Conservation (phyloP, 768 basidiomycete genomes). For the Podaxis sp. region DNA sequence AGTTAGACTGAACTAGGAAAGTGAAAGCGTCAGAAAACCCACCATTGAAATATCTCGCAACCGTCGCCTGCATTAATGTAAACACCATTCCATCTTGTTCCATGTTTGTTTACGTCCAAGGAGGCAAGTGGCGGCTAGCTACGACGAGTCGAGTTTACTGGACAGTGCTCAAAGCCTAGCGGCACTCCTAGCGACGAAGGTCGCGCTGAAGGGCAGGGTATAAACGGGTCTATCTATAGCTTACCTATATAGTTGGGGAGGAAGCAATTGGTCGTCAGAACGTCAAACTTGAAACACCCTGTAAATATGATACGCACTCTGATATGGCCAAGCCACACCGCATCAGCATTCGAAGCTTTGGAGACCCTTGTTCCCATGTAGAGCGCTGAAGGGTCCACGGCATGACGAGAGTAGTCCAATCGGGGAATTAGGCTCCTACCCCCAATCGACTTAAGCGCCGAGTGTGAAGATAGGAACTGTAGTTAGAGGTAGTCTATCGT, state of each 20-base stretch:
- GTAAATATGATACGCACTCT: not conserved
- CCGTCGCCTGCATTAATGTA: not conserved
- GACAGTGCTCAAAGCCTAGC: not conserved
- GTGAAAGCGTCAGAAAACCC: not conserved
- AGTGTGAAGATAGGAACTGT: not conserved
- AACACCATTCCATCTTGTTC: not conserved
- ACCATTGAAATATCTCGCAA: slow-evolving; percentile 5
- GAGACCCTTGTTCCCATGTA: not conserved
- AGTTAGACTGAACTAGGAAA: not conserved
- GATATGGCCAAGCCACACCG: not conserved
- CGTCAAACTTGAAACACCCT: slow-evolving; percentile 8
- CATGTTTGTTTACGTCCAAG: not conserved
- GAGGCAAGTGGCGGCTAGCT: not conserved
- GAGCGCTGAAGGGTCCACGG: not conserved
- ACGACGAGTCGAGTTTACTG: not conserved
- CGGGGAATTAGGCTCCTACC: not conserved
- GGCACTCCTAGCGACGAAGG: not conserved
- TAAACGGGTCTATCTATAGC: not conserved
- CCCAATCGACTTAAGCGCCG: not conserved
- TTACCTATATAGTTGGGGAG: not conserved
- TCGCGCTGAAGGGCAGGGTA: not conserved
- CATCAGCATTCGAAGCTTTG: not conserved
- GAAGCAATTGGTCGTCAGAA: not conserved
- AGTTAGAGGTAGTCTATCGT: not conserved
- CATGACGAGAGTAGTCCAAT: slow-evolving; percentile 4